These are phyloP conservation scores for sunflower (Helianthus annuus) DNA, from an alignment of 129 eudicot genomes.

Conservation along the genomic window DNA sequence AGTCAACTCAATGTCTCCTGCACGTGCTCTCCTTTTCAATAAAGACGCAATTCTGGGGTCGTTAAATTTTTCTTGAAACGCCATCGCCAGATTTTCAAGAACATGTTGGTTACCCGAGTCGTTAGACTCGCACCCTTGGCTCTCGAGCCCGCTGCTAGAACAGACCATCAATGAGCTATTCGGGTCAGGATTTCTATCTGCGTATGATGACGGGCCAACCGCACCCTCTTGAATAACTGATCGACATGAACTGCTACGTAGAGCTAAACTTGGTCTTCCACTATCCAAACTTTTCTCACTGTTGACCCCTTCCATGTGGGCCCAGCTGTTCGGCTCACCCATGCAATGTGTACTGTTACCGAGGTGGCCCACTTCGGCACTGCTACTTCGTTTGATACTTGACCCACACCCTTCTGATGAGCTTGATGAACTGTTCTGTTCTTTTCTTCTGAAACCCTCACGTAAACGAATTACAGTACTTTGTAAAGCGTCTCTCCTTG, in stretches of 20 bases:
- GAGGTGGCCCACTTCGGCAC: conserved; percentile 92
- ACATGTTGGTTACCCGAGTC: conserved; percentile 62
- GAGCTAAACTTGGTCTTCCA: conserved; percentile 89
- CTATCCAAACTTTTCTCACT: conserved; percentile 93
- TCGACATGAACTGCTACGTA: conserved; percentile 85
- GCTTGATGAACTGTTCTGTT: conserved; percentile 83
- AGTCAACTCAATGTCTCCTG: conserved; percentile 75
- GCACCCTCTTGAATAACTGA: conserved; percentile 77
- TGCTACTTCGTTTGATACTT: conserved; percentile 92
- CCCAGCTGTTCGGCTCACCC: conserved; percentile 74
- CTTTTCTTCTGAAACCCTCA: conserved; percentile 88
- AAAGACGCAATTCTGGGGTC: conserved; percentile 88
- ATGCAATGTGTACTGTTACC: conserved; percentile 66
- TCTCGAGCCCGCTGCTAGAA: conserved; percentile 90
- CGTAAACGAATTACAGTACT: conserved; percentile 93
- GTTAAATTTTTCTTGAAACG: conserved; percentile 81
- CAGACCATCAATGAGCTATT: conserved; percentile 55
- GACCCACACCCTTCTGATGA: conserved; percentile 98
- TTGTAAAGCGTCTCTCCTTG: conserved; percentile 91
- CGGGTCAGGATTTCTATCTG: conserved; percentile 41
- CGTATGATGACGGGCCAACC: conserved; percentile 49
- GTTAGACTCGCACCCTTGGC: conserved; percentile 88
- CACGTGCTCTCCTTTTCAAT: conserved; percentile 67
- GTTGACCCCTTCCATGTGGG: conserved; percentile 71
- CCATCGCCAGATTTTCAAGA: conserved; percentile 79